These are phyloP conservation scores for Arabis alpina DNA, from an alignment of 345 rosid genomes.

Conservation along the genomic window DNA sequence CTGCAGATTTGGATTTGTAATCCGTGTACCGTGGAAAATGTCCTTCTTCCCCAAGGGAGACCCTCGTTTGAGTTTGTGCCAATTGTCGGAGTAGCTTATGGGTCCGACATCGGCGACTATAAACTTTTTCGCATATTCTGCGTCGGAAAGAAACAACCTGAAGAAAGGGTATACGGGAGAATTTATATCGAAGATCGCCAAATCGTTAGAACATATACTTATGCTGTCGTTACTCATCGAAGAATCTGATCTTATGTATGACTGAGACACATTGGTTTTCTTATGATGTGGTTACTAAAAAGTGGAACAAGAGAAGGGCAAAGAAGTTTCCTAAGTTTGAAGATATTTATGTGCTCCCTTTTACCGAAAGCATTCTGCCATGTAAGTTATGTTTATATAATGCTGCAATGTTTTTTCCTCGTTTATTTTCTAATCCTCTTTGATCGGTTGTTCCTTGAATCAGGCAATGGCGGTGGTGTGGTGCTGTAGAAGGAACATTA, in stretches of 20 bases:
- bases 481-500: not conserved
- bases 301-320: constrained; percentile 14
- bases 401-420: not conserved
- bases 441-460: constrained; percentile 6
- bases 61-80: constrained; percentile 31
- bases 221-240: no score
- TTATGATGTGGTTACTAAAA: constrained; percentile 22
- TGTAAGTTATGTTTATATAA: constrained; percentile 35
- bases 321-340: not conserved
- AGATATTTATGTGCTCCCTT: constrained; percentile 28
- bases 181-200: no score
- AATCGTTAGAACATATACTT: no score
- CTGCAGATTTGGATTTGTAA: constrained; percentile 46
- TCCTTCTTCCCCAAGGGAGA: constrained; percentile 45
- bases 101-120: constrained; percentile 39
- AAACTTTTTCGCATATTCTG: constrained; percentile 44
- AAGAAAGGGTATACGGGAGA: not conserved
- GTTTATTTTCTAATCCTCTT: constrained; percentile 13
- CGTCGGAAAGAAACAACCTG: not conserved
- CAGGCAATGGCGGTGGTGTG: constrained; percentile 35
- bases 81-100: constrained; percentile 43
- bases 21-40: constrained; percentile 35
- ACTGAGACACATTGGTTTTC: constrained; percentile 20
- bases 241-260: constrained; percentile 32
- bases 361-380: constrained; percentile 43